phyloP scores from a whole-genome alignment of 352 stramenopile species.

The Phytopythium boreale region DNA sequence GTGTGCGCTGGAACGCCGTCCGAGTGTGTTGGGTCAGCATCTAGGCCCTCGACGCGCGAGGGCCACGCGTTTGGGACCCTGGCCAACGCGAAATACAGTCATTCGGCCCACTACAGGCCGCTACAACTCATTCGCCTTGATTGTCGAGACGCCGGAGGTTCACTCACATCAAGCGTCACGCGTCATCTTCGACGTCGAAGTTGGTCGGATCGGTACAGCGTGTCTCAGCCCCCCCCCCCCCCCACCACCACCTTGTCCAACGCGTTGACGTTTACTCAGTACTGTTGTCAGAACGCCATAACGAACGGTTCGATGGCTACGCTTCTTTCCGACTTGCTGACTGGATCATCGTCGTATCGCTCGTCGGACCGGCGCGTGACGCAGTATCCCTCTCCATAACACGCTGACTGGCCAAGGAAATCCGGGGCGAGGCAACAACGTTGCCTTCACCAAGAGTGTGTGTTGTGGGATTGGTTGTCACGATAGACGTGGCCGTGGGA shows the following conservation, averaged over 20 bases:
- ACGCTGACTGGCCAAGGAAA: neutral
- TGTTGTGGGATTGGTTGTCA: neutral
- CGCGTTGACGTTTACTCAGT: too few relatives aligned
- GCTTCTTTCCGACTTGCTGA: neutral
- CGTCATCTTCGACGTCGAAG: slow-evolving; percentile 1
- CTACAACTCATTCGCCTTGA: neutral
- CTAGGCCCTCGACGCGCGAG: neutral
- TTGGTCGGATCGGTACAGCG: neutral
- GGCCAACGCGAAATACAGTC: neutral
- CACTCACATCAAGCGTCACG: neutral
- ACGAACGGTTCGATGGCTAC: neutral
- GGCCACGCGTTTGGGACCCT: neutral
- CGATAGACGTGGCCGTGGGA: slow-evolving; percentile 9
- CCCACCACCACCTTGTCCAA: too few relatives aligned
- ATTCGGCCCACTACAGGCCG: neutral
- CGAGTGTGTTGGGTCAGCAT: neutral
- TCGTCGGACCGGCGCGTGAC: neutral
- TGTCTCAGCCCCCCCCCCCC: neutral
- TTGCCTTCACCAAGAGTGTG: neutral
- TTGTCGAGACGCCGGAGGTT: neutral
- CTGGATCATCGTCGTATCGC: neutral
- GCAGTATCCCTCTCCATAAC: neutral
- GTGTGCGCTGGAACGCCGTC: neutral
- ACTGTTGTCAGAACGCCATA: neutral
- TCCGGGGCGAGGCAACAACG: neutral